Base-by-base conservation (phyloP, 305 asterid species). In the Fraxinus velutina region DNA sequence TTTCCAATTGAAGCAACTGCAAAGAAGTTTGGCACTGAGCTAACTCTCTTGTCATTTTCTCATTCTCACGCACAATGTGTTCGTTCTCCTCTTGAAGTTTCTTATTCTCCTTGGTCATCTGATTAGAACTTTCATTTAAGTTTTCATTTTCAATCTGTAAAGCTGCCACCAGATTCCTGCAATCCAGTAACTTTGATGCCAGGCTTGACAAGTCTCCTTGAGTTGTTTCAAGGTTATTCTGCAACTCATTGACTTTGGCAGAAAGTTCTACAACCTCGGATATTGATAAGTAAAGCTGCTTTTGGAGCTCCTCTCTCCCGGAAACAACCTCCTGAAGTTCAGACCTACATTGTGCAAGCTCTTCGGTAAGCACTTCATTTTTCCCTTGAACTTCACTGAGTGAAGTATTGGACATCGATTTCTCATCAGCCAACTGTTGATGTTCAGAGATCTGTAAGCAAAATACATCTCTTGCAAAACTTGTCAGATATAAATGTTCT, bases 401-500 rank as follows among this genome's bases (percentile, higher is more conserved):
- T 75, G 94, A 91, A 37, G 89, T 81, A 83, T 85, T 90, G 85
- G 85, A 85, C 62, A 84, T 82, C 50, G 84, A 87, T 55, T 85
- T 39, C 83, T 91, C 92, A 75, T 87, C 89, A 83, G 80, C 76
- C 87, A 92, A 87, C 75, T 83, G 89, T 74, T 88, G 88, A 77
- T 89, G 87, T 88, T 94, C 98, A 62, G 85, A 86, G 33, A 94
- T 91, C 91, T 91, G 92, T 80, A 93, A 74, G 66, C 86, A 86
- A 82, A 83, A 85, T 32, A 88, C 91, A 85, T 96, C 98, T 82
- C 89, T 94, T 44, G 86, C 92, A 82, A 91, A 86, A 86, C 87
- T 93, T 55, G 93, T 86, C 78, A 91, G 87, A 88, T 93, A 94
- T 75, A 96, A 82, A 83, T 94, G 92, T 83, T 96, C 94, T 83